Conservation (phyloP, 2,329 filamentous ascomycete species). For the Xylariales sp. region DNA sequence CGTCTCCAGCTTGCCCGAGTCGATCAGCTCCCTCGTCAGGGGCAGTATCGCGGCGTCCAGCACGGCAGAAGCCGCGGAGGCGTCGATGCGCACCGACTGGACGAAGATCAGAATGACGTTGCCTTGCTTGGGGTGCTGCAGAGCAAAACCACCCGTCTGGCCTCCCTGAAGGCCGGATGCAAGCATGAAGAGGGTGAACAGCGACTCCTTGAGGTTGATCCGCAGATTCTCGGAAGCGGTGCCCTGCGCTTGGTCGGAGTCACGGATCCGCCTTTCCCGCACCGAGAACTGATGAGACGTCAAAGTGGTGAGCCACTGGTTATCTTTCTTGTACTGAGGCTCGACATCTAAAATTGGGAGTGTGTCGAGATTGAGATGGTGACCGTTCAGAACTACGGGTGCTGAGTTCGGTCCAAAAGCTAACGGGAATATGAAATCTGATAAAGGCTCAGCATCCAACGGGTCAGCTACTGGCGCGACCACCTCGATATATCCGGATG, state of each 20-base stretch:
- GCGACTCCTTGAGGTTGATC: conserved; percentile 43
- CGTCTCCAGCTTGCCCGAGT: conserved; percentile 24
- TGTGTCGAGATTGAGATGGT: conserved; percentile 38
- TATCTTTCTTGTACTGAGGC: conserved; percentile 22
- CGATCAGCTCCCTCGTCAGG: conserved; percentile 30
- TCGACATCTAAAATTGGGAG: conserved; percentile 37
- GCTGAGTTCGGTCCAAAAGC: conserved; percentile 17
- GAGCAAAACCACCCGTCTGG: conserved; percentile 38
- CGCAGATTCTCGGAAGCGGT: conserved; percentile 26
- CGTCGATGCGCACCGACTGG: conserved; percentile 39
- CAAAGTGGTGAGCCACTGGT: conserved; percentile 34
- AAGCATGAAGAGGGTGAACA: conserved; percentile 43
- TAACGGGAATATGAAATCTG: conserved; percentile 33
- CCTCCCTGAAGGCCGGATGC: conserved; percentile 39
- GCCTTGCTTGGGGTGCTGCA: conserved; percentile 29
- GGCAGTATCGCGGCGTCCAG: conserved; percentile 44
- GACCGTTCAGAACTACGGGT: conserved; percentile 33
- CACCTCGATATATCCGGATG: conserved; percentile 39
- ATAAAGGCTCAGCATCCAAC: conserved; percentile 13
- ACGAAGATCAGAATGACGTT: conserved; percentile 28
- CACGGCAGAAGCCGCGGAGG: conserved; percentile 33
- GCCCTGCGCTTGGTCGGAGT: conserved; percentile 13
- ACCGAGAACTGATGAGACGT: conserved; percentile 35
- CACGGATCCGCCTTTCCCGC: conserved; percentile 33
- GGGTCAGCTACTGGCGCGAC: conserved; percentile 29